Conservation (phyloP, 2,329 filamentous ascomycete species). For the Aureobasidium sp. region DNA sequence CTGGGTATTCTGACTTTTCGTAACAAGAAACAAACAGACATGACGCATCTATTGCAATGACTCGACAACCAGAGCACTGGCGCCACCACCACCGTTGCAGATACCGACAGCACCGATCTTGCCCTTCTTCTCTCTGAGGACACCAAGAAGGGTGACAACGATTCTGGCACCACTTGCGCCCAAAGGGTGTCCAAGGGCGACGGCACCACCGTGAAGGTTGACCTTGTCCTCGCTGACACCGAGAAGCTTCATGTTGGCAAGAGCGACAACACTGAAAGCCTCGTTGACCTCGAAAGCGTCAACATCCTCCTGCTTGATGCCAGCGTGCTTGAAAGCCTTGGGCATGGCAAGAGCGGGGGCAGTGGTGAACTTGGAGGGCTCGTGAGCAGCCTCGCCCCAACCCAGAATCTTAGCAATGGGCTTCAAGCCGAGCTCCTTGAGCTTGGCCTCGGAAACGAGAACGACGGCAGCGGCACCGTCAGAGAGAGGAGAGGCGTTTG, state of each 20-base stretch:
- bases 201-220: slow-evolving; percentile 90
- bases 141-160: slow-evolving; percentile 78
- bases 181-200: slow-evolving; percentile 91
- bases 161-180: slow-evolving; percentile 92
- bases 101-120: slow-evolving; percentile 93
- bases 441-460: slow-evolving; percentile 85
- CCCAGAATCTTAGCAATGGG: slow-evolving; percentile 94
- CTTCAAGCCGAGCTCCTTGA: slow-evolving; percentile 85
- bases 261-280: slow-evolving; percentile 91
- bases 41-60: slow-evolving; percentile 19
- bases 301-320: slow-evolving; percentile 65
- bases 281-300: slow-evolving; percentile 99
- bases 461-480: slow-evolving; percentile 90
- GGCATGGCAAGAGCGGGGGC: slow-evolving; percentile 89
- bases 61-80: slow-evolving; percentile 89
- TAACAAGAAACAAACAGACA: slow-evolving; percentile 13
- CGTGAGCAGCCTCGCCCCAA: slow-evolving; percentile 89
- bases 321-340: slow-evolving; percentile 93
- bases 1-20: slow-evolving; percentile 13
- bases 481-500: slow-evolving; percentile 93
- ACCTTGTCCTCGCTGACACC: slow-evolving; percentile 73
- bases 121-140: slow-evolving; percentile 80
- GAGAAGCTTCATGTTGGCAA: slow-evolving; percentile 93
- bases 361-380: slow-evolving; percentile 92
- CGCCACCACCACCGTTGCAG: slow-evolving; percentile 95